Percentiles rank a stretch among this genome's conserved stretches.
Evolutionary conservation across 208 protist genomes (phyloP).

Genomic region (Wallacemonas rigidus): DNA sequence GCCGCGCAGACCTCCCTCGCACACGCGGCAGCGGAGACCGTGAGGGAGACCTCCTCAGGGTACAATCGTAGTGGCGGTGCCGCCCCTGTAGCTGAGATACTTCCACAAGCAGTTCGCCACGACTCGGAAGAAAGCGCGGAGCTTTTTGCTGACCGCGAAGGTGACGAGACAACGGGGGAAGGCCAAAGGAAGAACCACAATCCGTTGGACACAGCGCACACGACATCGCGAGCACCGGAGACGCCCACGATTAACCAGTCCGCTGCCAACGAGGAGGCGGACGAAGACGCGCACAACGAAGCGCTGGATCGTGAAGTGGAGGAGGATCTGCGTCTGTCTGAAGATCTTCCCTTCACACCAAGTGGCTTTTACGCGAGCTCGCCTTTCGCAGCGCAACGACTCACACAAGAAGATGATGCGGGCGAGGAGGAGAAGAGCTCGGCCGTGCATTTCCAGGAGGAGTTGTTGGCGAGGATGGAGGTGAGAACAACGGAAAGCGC

Average conservation of each 20-base stretch:
- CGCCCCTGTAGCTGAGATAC: no score
- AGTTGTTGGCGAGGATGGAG: neutral
- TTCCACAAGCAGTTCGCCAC: neutral
- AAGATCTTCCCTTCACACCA: slow-evolving; percentile 61
- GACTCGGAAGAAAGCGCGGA: neutral
- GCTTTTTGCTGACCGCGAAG: neutral
- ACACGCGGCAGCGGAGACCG: no score
- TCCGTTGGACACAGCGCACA: no score
- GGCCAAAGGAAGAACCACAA: no score
- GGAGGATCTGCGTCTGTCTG: slow-evolving; percentile 75
- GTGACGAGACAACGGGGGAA: neutral
- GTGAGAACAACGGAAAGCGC: neutral
- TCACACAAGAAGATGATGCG: slow-evolving; percentile 23
- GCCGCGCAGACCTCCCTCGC: no score
- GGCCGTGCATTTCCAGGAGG: neutral
- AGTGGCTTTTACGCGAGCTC: slow-evolving; percentile 21
- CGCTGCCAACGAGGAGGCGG: neutral
- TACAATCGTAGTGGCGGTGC: no score
- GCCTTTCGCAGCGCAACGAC: slow-evolving; percentile 12
- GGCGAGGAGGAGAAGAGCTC: no score
- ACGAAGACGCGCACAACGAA: slow-evolving; percentile 25
- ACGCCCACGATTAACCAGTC: no score
- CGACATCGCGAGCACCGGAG: no score
- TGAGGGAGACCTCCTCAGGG: no score
- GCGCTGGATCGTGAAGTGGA: slow-evolving; percentile 45